Base-by-base conservation (phyloP, 2,329 filamentous ascomycete species). In the Trichoderma cornu-damae region DNA sequence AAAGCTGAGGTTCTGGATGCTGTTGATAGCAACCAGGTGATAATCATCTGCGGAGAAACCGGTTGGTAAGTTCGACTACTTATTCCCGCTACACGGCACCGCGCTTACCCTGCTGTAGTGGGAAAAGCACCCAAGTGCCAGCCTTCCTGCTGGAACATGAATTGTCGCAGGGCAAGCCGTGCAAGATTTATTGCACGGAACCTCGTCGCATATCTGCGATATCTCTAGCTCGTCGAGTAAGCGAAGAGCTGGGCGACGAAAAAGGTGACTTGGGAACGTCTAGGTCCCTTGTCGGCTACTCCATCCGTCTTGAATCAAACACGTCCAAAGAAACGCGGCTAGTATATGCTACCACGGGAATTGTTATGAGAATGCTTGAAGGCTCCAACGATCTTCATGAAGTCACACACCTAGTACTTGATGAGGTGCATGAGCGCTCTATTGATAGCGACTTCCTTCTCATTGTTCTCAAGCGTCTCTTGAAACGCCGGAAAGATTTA, bases 321-420 rank as follows among this genome's bases (percentile, higher is more conserved):
- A 88, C 88, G 0, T 87, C 86, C 14, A 82, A 85, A 28, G 86
- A 90, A 64, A 97, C 92, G 2, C 81, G 90, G 51, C 81, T 99
- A 24, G 84, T 97, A 5, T 99, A 91, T 72, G 94, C 94, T 53
- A 96, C 88, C 2, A 88, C 84, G 5, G 84, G 94, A 75, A 96
- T 99, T 58, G 90, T 99, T n/a, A 89, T 99, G 79, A 86, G 94
- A 26, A 97, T 99, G 93, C 79, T 99, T 12, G 94, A 99, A 71
- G 87, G 87, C 7, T 89, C 90, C 0, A 88, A 90, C 62, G 88
- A 95, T 57, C 81, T 99, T 42, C 82, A 85, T 58, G 93, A 96
- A 62, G 86, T 99, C 52, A 96, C 93, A 0, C 94, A 97, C 73
- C 76, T 99, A 59, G 85, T 99, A 44, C 85, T 99, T n/a, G 94